Base-by-base conservation (phyloP, 169 alveolate species). In the Eimeria sp. region DNA sequence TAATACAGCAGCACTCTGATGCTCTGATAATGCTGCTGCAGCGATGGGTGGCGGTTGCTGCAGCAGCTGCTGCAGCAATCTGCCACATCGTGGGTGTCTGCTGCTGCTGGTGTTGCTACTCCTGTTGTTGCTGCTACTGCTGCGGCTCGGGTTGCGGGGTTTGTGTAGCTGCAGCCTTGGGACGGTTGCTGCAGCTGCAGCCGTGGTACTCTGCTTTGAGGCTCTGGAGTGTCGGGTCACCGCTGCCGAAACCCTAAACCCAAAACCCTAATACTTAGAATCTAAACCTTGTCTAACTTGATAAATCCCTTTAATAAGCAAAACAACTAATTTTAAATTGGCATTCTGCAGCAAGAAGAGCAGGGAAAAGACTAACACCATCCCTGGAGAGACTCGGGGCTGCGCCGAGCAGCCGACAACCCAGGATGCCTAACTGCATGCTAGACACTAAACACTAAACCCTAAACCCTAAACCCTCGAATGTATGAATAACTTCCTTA, bases 161-260 rank as follows among this genome's bases (percentile, higher is more conserved):
- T 61, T 16, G 27, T 61, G 72, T 2, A n/a, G 22, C 45, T 72
- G 30, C 20, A 10, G 82, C 82, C 14, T 16, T n/a, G 30, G 82
- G 30, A n/a, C 10, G 14, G 2, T 43, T 72, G 82, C 82, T n/a
- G 43, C 82, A 72, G 82, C 82, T 72, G 82, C 82, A n/a, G 43
- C 82, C 43, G 6, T 11, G 43, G 82, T 1, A 25, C 27, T 1
- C 25, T 61, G 72, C 72, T 1, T 16, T 25, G 82, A 72, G 30
- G 47, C 82, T 27, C 27, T 5, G 82, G 82, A 4, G 82, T 72
- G 25, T 27, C 82, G 27, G 47, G 82, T 72, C 82, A 27, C 82
- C 43, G 82, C 82, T n/a, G 82, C 82, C 82, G 82, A 72, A 72
- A 72, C 40, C 80, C 16, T 70, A 3, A 18, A 4, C 80, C 80